These are phyloP conservation scores for Rhododendron mucronatum DNA, from an alignment of 148 eudicot genomes.

Conservation along the genomic window DNA sequence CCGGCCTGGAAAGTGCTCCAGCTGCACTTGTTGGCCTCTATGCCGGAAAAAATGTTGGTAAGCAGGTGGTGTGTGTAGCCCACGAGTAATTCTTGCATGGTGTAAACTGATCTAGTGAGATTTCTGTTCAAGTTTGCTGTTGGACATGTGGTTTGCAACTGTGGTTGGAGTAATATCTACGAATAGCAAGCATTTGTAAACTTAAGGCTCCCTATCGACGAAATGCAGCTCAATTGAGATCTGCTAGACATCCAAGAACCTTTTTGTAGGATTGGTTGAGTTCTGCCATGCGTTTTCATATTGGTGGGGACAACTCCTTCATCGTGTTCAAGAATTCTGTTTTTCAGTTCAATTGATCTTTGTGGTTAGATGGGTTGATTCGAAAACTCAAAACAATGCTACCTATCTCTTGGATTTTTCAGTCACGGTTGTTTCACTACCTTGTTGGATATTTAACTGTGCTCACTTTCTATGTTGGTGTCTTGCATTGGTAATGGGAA, in stretches of 20 bases:
- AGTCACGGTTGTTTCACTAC: neutral
- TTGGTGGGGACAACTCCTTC: neutral
- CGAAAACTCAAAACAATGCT: neutral
- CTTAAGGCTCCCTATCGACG: neutral
- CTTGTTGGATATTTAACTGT: neutral
- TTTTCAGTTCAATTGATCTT: neutral
- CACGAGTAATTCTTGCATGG: constrained; percentile 18
- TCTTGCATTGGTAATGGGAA: no score
- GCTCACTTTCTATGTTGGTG: no score
- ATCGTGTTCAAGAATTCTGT: neutral
- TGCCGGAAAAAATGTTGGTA: constrained; percentile 72
- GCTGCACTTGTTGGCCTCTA: constrained; percentile 68
- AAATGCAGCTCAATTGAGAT: neutral
- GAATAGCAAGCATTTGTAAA: neutral
- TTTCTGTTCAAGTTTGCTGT: neutral
- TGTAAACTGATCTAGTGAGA: neutral
- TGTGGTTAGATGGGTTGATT: neutral
- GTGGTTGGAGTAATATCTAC: neutral
- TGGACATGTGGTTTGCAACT: neutral
- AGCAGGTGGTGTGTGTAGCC: constrained; percentile 64
- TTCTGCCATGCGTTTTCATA: neutral
- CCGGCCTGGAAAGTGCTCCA: constrained; percentile 68
- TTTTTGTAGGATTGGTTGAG: neutral
- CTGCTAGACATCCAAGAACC: neutral
- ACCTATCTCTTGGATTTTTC: neutral